phyloP scores from a whole-genome alignment of 1,284 basidiomycete species.

The Cryptococcus sp. region DNA sequence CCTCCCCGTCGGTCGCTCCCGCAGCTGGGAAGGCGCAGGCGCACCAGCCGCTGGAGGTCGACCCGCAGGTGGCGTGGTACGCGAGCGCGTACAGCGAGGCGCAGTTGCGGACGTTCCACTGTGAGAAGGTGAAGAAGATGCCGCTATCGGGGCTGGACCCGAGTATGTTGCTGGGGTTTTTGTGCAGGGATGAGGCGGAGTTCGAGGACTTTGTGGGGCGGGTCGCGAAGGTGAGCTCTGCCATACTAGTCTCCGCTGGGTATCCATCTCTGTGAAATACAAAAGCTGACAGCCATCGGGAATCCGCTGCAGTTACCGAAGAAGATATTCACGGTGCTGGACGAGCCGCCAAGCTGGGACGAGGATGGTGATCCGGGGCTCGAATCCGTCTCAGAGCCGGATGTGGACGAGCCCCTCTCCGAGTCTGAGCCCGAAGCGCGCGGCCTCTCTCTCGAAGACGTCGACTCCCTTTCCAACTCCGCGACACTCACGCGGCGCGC shows the following conservation, averaged over 20 bases:
- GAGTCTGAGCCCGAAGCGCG: no score
- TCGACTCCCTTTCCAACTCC: no score
- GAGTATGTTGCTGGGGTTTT: conserved; percentile 92
- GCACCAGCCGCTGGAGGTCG: conserved; percentile 8
- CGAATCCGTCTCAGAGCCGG: conserved; percentile 71
- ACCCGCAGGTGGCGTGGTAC: conserved; percentile 58
- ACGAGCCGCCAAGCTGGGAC: conserved; percentile 79
- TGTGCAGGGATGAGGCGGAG: conserved; percentile 75
- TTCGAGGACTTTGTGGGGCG: conserved; percentile 77
- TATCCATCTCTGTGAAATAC: neutral
- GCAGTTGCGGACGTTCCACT: conserved; percentile 86
- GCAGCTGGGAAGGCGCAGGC: no score
- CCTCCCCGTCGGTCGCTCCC: no score
- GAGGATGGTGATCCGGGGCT: conserved; percentile 69
- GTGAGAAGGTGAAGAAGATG: conserved; percentile 91
- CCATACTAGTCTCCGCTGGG: neutral
- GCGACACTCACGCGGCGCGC: no score
- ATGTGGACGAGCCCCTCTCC: conserved; percentile 9
- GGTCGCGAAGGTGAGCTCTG: conserved; percentile 61
- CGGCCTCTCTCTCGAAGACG: no score
- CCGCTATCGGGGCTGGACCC: conserved; percentile 86
- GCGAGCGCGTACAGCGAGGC: conserved; percentile 59
- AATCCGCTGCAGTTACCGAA: conserved; percentile 58
- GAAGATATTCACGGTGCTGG: conserved; percentile 75
- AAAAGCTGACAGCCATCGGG: neutral